phyloP scores from a whole-genome alignment of 495 filamentous ascomycete species.

The Trichoderma virens region DNA sequence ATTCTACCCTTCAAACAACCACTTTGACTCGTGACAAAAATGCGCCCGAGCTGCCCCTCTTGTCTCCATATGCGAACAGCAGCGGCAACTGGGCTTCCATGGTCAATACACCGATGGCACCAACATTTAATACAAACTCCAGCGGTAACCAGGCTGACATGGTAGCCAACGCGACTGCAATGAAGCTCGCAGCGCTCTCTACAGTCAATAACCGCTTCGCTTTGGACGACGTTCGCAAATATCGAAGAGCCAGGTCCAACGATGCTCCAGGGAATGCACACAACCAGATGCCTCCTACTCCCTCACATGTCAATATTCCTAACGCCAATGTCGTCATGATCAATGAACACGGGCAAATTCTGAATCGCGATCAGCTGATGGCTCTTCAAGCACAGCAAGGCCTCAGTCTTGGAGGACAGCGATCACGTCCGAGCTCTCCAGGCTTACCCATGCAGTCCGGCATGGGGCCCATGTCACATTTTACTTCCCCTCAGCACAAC shows the following conservation, averaged over 20 bases:
- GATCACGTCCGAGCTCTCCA: slow-evolving; percentile 90
- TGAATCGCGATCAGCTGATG: slow-evolving; percentile 77
- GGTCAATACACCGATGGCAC: slow-evolving; percentile 94
- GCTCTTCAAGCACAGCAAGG: slow-evolving; percentile 79
- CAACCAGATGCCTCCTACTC: slow-evolving; percentile 38
- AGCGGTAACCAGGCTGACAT: slow-evolving; percentile 72
- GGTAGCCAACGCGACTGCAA: slow-evolving; percentile 97
- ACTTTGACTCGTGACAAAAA: slow-evolving; percentile 67
- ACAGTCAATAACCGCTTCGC: slow-evolving; percentile 98
- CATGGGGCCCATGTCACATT: slow-evolving; percentile 55
- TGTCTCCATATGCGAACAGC: slow-evolving; percentile 79
- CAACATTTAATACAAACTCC: slow-evolving; percentile 55
- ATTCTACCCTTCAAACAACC: slow-evolving; percentile 70
- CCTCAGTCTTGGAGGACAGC: slow-evolving; percentile 65
- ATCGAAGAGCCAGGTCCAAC: slow-evolving; percentile 82
- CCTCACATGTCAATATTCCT: slow-evolving; percentile 41
- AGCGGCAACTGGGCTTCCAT: slow-evolving; percentile 97
- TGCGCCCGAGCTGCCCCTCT: slow-evolving; percentile 60
- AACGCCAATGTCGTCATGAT: slow-evolving; percentile 75
- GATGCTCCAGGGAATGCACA: slow-evolving; percentile 55
- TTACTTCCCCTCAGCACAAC: slow-evolving; percentile 89
- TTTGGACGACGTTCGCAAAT: slow-evolving; percentile 90
- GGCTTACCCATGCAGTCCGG: slow-evolving; percentile 73
- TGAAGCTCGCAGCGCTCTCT: slow-evolving; percentile 95
- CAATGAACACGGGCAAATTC: slow-evolving; percentile 82